A percentile compares a stretch with the other conserved stretches of the same genome.
Conservation (phyloP, 1,139 yeast species). For the Hansenula lynferdii region DNA sequence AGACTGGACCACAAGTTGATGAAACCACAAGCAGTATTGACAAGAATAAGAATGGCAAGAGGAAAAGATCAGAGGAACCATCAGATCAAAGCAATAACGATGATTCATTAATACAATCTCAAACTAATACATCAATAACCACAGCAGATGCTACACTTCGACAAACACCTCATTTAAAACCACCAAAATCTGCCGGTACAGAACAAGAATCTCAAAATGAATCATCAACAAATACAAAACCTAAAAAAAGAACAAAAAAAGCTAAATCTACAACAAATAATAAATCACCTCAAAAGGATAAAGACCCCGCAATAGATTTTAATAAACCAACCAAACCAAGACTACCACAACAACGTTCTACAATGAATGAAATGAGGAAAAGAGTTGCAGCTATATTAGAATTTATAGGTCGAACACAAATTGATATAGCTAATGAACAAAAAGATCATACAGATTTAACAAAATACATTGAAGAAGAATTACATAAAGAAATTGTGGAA, state of each 20-base stretch:
- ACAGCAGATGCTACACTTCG: background rate
- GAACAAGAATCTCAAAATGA: slow-evolving; percentile 16
- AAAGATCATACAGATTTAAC: slow-evolving; percentile 47
- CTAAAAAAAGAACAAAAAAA: slow-evolving; percentile 13
- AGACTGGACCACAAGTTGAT: slow-evolving; percentile 4
- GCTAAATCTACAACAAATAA: slow-evolving; percentile 8
- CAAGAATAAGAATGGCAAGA: background rate
- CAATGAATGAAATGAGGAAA: slow-evolving; percentile 77
- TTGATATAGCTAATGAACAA: slow-evolving; percentile 73
- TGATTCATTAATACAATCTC: background rate
- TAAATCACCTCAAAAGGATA: slow-evolving; percentile 20
- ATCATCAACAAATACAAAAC: slow-evolving; percentile 6
- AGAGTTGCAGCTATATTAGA: slow-evolving; percentile 88
- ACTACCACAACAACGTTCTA: slow-evolving; percentile 67
- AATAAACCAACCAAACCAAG: slow-evolving; percentile 79
- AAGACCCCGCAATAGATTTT: slow-evolving; percentile 30
- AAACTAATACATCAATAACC: background rate
- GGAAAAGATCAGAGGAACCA: slow-evolving; percentile 10
- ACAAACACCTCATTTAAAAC: slow-evolving; percentile 1
- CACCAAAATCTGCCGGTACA: slow-evolving; percentile 3
- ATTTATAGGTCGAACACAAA: slow-evolving; percentile 80
- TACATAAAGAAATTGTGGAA: slow-evolving; percentile 27
- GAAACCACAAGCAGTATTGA: slow-evolving; percentile 1
- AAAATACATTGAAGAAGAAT: slow-evolving; percentile 37
- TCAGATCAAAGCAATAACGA: slow-evolving; percentile 7